These are phyloP conservation scores for Anacardium occidentale DNA, from an alignment of 345 rosid genomes.

Conservation along the genomic window DNA sequence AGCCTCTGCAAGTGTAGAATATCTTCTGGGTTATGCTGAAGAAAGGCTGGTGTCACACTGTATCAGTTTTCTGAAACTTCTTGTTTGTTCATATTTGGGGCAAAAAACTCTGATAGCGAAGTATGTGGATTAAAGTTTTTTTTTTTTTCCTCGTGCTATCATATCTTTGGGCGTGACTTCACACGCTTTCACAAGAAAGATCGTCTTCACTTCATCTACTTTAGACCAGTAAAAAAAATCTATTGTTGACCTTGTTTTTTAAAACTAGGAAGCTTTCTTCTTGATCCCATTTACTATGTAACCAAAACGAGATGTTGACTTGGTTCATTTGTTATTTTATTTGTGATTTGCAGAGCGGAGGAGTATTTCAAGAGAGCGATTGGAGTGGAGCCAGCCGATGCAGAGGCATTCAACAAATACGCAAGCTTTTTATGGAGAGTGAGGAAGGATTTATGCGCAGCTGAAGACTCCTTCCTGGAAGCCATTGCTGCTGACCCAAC, in stretches of 20 bases:
- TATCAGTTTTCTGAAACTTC: neutral
- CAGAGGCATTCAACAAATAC: conserved; percentile 76
- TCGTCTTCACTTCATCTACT: neutral
- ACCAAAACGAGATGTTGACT: neutral
- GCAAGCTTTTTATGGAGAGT: conserved; percentile 85
- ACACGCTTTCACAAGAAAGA: conserved; percentile 8
- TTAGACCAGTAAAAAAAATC: neutral
- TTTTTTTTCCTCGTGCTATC: neutral
- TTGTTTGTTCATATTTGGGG: neutral
- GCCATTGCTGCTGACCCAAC: conserved; percentile 78
- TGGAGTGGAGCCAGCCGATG: conserved; percentile 61
- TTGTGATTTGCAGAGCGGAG: conserved; percentile 62
- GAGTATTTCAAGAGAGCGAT: conserved; percentile 72
- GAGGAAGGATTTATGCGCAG: conserved; percentile 83
- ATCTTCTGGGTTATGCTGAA: neutral
- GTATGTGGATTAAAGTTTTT: conserved; percentile 26
- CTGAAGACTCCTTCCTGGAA: conserved; percentile 82
- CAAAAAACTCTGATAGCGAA: conserved; percentile 7
- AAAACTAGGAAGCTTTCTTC: neutral
- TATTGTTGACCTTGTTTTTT: conserved; percentile 2
- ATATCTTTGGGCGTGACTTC: conserved; percentile 25
- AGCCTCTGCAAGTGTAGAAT: neutral
- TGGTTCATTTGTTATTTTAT: neutral
- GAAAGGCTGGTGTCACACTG: neutral
- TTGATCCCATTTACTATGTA: neutral